Conservation (phyloP, 2,329 filamentous ascomycete species). For the Aspergillus tubingensis region DNA sequence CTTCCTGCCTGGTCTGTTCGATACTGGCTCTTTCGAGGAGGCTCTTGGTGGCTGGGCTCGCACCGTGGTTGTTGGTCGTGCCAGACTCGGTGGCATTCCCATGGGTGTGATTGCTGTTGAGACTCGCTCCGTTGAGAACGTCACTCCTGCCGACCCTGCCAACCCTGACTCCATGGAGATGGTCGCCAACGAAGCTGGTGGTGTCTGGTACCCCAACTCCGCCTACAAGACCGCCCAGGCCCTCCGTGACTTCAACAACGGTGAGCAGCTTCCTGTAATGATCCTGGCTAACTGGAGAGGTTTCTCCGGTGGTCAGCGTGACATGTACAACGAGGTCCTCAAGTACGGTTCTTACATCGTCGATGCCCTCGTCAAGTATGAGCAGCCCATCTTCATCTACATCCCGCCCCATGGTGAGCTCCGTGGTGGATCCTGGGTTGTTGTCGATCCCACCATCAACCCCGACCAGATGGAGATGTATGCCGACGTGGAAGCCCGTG, state of each 20-base stretch:
- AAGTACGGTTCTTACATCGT: slow-evolving; percentile 99
- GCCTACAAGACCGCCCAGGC: slow-evolving; percentile 99
- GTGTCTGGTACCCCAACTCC: slow-evolving; percentile 99
- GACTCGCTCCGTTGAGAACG: slow-evolving; percentile 93
- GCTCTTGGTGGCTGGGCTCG: slow-evolving; percentile 95
- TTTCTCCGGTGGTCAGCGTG: slow-evolving; percentile 98
- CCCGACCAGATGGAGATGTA: slow-evolving; percentile 99
- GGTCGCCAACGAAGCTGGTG: slow-evolving; percentile 90
- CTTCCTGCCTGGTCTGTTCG: slow-evolving; percentile 90
- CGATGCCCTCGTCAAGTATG: slow-evolving; percentile 94
- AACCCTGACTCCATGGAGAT: slow-evolving; percentile 99
- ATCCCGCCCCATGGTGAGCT: slow-evolving; percentile 96
- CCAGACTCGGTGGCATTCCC: slow-evolving; percentile 93
- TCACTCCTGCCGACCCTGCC: slow-evolving; percentile 92
- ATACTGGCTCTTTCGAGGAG: slow-evolving; percentile 95
- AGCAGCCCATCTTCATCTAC: slow-evolving; percentile 98
- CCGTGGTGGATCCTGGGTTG: slow-evolving; percentile 98
- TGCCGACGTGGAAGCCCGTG: slow-evolving; percentile 88
- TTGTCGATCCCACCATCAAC: slow-evolving; percentile 98
- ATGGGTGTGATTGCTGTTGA: slow-evolving; percentile 98
- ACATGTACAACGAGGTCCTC: slow-evolving; percentile 99
- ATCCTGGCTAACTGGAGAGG: slow-evolving; percentile 99
- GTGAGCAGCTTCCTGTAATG: slow-evolving; percentile 97
- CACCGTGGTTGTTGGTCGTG: slow-evolving; percentile 94
- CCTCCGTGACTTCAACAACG: slow-evolving; percentile 98